Base-by-base conservation (phyloP, 805 yeast genomes). In the Metschnikowia gruessii region DNA sequence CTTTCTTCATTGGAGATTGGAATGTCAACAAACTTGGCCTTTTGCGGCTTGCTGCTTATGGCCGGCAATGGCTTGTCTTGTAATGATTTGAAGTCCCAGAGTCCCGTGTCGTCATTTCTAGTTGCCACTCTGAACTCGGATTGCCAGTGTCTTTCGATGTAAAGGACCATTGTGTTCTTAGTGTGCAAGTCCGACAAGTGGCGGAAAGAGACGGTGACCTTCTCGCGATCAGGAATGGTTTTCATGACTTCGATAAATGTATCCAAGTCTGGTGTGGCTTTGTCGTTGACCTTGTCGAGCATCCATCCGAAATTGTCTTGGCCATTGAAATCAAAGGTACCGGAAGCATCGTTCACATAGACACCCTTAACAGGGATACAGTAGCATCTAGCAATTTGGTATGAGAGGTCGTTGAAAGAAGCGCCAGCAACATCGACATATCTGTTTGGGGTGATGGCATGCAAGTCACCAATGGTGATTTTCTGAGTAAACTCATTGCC, bases 281-380 rank as follows among this genome's bases (percentile, higher is more conserved):
- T 72, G 57, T 86, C 87, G 63, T 90, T 91, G 16, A 91, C 69
- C 9, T 87, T 75, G 55, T 87, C 95, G 19, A 91, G 65, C 2
- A 91, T 66, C 94, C 95, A 90, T 12, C 96, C 95, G 24, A 75
- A 72, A 46, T 78, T 73, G 46, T 85, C 89, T 42, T 70, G 74
- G 7, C 72, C 57, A 33, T 80, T 80, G 37, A 84, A 62, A 38
- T 72, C 79, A 66, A 91, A 89, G 0, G 92, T 83, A 0, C 92
- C 92, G 1, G 87, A 75, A 0, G 94, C 87, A 55, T 84, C 80
- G 55, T 85, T 83, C 34, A 87, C 75, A 61, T 80, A 89, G 1
- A 91, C 95, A 33, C 97, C 97, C 53, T 71, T 77, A 1, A 86
- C 94, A 0, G 96, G 94, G 26, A 90, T 77, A 28, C 91, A 87